Conservation (phyloP, 176 grass and related monocot species). For the Luzula sylvatica region DNA sequence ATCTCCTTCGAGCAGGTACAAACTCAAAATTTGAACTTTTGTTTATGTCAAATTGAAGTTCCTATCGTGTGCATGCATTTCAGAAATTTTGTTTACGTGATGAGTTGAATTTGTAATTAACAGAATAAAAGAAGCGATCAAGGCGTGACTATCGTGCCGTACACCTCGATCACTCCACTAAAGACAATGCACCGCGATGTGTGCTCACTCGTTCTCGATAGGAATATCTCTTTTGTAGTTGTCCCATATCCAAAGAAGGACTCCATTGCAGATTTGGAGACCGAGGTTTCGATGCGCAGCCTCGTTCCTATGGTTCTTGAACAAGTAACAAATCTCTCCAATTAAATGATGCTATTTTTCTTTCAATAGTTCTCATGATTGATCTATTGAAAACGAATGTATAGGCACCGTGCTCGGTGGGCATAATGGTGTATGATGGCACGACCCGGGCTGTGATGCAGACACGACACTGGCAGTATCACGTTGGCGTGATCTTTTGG, state of each 20-base stretch:
- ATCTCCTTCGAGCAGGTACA: constrained; percentile 12
- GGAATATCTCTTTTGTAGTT: constrained; percentile 18
- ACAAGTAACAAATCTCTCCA: constrained; percentile 20
- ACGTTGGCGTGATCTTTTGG: constrained; percentile 24
- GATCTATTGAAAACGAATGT: neutral
- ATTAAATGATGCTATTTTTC: too few species aligned
- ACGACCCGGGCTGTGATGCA: neutral
- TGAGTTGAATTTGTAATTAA: neutral
- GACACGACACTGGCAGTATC: neutral
- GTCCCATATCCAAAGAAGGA: constrained; percentile 24
- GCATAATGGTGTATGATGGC: constrained; percentile 23
- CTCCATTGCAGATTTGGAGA: neutral
- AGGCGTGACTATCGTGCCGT: constrained; percentile 11
- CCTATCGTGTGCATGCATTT: too few species aligned
- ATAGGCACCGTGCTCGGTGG: constrained; percentile 20
- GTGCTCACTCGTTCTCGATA: constrained; percentile 25
- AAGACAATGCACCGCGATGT: constrained; percentile 32
- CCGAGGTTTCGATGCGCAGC: constrained; percentile 1
- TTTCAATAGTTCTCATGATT: neutral
- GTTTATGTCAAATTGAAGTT: too few species aligned
- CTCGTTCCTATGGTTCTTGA: constrained; percentile 20
- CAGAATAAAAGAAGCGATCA: constrained; percentile 21
- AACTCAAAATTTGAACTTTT: too few species aligned
- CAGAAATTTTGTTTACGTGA: constrained; percentile 5
- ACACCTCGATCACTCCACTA: constrained; percentile 26